Conservation (phyloP, 176 grass and related monocot species). For the Coix lacrymajobi region DNA sequence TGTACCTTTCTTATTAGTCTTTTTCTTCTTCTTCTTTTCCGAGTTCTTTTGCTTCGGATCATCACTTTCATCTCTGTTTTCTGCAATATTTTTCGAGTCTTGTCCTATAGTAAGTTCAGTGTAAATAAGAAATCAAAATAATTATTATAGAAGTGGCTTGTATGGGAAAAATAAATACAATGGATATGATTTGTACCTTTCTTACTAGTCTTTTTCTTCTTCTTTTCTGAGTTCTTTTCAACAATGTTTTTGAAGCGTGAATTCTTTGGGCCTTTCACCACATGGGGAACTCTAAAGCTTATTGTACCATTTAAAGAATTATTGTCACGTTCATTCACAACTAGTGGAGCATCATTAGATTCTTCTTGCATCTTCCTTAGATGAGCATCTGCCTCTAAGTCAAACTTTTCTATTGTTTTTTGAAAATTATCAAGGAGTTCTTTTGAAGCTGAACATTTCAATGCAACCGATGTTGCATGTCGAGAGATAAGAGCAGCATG, state of each 20-base stretch:
- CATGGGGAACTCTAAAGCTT: not conserved
- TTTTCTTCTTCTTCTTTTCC: not conserved
- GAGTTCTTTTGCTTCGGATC: no score
- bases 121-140: no score
- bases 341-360: not conserved
- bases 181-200: no score
- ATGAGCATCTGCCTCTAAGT: not conserved
- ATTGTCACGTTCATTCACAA: not conserved
- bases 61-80: no score
- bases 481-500: not conserved
- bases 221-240: not conserved
- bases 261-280: not conserved
- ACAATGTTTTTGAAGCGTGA: not conserved
- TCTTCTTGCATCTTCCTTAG: not conserved
- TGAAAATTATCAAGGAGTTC: not conserved
- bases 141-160: no score
- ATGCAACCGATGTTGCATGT: not conserved
- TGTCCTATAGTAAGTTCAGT: no score
- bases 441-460: not conserved
- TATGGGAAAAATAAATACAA: no score
- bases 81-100: no score
- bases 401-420: not conserved
- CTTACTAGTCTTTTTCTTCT: no score
- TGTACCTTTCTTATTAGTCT: not conserved
- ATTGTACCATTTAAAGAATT: not conserved